Evolutionary conservation across 2,329 filamentous ascomycete genomes (phyloP).

Genomic region (Daldinia sp.): DNA sequence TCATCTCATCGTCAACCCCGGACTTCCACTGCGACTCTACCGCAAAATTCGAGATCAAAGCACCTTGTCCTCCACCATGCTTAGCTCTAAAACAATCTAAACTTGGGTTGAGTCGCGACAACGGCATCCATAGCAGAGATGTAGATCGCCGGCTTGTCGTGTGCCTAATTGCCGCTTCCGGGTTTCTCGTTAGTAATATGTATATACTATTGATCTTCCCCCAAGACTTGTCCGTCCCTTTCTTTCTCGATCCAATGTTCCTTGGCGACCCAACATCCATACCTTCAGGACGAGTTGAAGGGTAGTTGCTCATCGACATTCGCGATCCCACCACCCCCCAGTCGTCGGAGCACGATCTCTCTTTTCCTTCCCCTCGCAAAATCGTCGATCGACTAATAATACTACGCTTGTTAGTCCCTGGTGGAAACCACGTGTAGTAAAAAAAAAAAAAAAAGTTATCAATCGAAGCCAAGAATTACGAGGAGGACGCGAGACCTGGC

Average conservation of each 20-base stretch:
- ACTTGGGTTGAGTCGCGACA: slow-evolving; percentile 19
- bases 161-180: slow-evolving; percentile 25
- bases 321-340: slow-evolving; percentile 8
- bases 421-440: slow-evolving; percentile 31
- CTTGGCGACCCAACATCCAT: slow-evolving; percentile 36
- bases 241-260: slow-evolving; percentile 30
- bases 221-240: slow-evolving; percentile 17
- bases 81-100: slow-evolving; percentile 21
- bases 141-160: slow-evolving; percentile 29
- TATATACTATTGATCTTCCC: slow-evolving; percentile 32
- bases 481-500: slow-evolving; percentile 32
- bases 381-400: slow-evolving; percentile 26
- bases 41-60: slow-evolving; percentile 24
- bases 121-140: slow-evolving; percentile 25
- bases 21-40: slow-evolving; percentile 7
- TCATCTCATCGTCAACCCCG: slow-evolving; percentile 35
- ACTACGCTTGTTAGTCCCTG: slow-evolving; percentile 33
- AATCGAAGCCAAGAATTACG: slow-evolving; percentile 6
- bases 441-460: background rate
- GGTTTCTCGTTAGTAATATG: slow-evolving; percentile 6
- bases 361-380: slow-evolving; percentile 13
- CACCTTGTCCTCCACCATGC: background rate
- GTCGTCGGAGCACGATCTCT: slow-evolving; percentile 38
- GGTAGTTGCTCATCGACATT: slow-evolving; percentile 38
- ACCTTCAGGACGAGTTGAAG: slow-evolving; percentile 39